Percentiles rank a stretch among this genome's conserved stretches.
These are phyloP conservation scores for Diaporthe sp. DNA, from an alignment of 2,329 filamentous ascomycete species.

Conservation along the genomic window DNA sequence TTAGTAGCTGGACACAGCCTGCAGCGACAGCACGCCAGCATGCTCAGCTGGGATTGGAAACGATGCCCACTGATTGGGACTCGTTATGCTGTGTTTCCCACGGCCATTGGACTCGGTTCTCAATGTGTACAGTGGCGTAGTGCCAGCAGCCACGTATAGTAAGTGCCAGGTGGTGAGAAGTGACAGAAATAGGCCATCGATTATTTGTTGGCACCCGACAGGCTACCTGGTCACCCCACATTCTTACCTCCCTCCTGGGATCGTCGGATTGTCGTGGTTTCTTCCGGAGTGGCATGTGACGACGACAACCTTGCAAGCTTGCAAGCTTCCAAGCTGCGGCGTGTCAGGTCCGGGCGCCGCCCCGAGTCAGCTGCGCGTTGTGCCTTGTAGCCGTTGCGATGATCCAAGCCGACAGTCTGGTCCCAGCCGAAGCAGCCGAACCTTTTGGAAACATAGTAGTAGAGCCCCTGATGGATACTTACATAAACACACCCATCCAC, in stretches of 20 bases:
- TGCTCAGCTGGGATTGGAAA: neutral
- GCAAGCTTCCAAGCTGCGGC: neutral
- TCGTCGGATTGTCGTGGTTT: neutral
- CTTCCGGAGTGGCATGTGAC: slow-evolving; percentile 13
- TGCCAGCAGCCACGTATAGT: slow-evolving; percentile 15
- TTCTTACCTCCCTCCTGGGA: slow-evolving; percentile 1
- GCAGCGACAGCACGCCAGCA: slow-evolving; percentile 7
- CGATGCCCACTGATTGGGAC: neutral
- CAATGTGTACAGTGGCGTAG: neutral
- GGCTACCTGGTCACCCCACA: slow-evolving; percentile 2
- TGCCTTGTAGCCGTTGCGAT: neutral
- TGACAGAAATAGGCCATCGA: slow-evolving; percentile 1
- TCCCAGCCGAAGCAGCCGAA: slow-evolving; percentile 10
- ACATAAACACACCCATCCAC: neutral
- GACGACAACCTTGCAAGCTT: slow-evolving; percentile 5
- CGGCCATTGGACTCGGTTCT: neutral
- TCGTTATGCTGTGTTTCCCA: neutral
- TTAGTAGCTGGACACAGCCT: neutral
- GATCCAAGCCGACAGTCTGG: slow-evolving; percentile 4
- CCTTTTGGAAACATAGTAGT: neutral
- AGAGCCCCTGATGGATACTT: neutral
- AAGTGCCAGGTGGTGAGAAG: slow-evolving; percentile 7
- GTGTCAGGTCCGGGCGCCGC: neutral
- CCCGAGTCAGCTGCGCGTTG: slow-evolving; percentile 5
- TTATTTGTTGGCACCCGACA: slow-evolving; percentile 1